These are phyloP conservation scores for Fusarium sp. DNA, from an alignment of 2,329 filamentous ascomycete genomes.

Conservation along the genomic window DNA sequence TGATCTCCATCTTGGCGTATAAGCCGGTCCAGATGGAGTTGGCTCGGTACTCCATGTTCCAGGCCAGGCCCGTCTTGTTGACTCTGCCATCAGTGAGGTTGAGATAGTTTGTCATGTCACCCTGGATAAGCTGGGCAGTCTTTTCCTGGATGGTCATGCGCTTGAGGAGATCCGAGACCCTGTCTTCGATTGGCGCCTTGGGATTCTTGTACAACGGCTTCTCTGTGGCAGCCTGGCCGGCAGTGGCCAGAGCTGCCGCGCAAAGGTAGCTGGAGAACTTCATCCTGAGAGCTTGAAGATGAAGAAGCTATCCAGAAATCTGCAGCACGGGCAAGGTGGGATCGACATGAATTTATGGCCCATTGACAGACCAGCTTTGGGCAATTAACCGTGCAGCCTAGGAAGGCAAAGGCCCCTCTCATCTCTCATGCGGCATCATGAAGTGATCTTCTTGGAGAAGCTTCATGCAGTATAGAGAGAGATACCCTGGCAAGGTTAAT, in stretches of 20 bases:
- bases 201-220: conserved; percentile 69
- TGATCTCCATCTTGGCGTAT: conserved; percentile 69
- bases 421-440: neutral
- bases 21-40: conserved; percentile 78
- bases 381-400: conserved; percentile 37
- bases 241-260: conserved; percentile 38
- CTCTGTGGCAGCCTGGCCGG: conserved; percentile 40
- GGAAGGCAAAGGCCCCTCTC: neutral
- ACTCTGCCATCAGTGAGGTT: conserved; percentile 72
- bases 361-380: neutral
- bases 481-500: conserved; percentile 3
- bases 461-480: neutral
- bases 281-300: conserved; percentile 36
- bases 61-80: conserved; percentile 72
- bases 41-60: conserved; percentile 72
- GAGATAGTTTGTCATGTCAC: conserved; percentile 78
- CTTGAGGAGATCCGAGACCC: conserved; percentile 72
- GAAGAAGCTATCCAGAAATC: conserved; percentile 14
- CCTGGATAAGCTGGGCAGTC: conserved; percentile 72
- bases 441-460: neutral
- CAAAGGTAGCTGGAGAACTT: conserved; percentile 43
- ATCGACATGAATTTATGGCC: conserved; percentile 27
- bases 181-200: conserved; percentile 67
- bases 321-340: conserved; percentile 4
- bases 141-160: conserved; percentile 82